These are phyloP conservation scores for Nigrospora sphaerica DNA, from an alignment of 2,329 filamentous ascomycete genomes.

Conservation along the genomic window DNA sequence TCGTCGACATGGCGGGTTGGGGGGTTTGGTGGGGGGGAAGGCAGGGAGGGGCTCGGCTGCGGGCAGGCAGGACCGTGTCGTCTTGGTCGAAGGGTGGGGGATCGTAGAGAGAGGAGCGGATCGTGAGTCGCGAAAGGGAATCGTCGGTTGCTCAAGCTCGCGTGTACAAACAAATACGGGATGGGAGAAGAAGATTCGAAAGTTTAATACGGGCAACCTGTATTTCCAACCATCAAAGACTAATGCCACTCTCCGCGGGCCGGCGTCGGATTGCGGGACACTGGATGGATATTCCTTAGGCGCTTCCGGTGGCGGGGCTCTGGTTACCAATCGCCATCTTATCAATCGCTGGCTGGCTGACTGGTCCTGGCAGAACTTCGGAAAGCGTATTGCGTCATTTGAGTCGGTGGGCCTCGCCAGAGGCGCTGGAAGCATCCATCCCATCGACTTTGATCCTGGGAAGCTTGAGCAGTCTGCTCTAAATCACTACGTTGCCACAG, in stretches of 20 bases:
- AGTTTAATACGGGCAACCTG: neutral
- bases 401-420: too few relatives aligned
- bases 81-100: neutral
- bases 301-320: neutral
- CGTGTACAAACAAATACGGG: neutral
- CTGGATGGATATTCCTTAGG: neutral
- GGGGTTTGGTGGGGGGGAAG: neutral
- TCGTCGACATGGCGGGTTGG: slow-evolving; percentile 60
- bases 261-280: slow-evolving; percentile 1
- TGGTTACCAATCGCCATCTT: neutral
- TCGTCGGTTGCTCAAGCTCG: neutral
- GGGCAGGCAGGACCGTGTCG: neutral
- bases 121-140: neutral
- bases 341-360: neutral
- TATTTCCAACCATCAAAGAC: neutral
- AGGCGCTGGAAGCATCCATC: too few relatives aligned
- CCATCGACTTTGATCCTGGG: too few relatives aligned
- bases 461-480: too few relatives aligned
- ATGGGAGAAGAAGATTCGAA: neutral
- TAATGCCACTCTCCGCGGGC: neutral
- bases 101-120: neutral
- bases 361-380: neutral
- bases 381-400: neutral
- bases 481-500: too few relatives aligned
- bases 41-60: neutral